phyloP scores from a whole-genome alignment of 116 monocot species.

The Papilionanthe hybrid region DNA sequence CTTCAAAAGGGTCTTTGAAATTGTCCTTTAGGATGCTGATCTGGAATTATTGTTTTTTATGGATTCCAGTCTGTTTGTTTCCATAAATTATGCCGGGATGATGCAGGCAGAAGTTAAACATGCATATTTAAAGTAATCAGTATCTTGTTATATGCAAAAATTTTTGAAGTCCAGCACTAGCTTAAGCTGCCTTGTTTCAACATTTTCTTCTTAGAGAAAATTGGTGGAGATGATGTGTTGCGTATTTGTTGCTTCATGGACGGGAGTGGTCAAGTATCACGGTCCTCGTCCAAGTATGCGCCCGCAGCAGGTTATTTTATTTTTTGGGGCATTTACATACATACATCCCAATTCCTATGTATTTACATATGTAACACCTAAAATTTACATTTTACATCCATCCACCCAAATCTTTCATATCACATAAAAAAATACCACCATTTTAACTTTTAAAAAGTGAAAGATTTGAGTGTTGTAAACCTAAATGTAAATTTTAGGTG shows the following conservation, averaged over 20 bases:
- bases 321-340: too few species aligned
- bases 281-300: constrained; percentile 93
- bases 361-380: too few species aligned
- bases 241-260: constrained; percentile 99
- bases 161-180: not conserved
- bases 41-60: not conserved
- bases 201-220: constrained; percentile 49
- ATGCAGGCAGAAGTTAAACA: not conserved
- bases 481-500: too few species aligned
- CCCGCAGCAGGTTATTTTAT: constrained; percentile 66
- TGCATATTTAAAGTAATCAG: not conserved
- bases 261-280: constrained; percentile 94
- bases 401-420: too few species aligned
- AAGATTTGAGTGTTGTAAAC: too few species aligned
- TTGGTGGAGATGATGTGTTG: constrained; percentile 97
- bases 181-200: not conserved
- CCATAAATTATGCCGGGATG: not conserved
- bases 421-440: too few species aligned
- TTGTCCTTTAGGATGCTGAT: not conserved
- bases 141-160: not conserved
- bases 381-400: too few species aligned
- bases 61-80: not conserved
- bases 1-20: not conserved
- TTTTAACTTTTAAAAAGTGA: too few species aligned
- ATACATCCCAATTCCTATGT: too few species aligned